Conservation (phyloP, 2,329 filamentous ascomycete genomes). For the Colletotrichum graminicola region DNA sequence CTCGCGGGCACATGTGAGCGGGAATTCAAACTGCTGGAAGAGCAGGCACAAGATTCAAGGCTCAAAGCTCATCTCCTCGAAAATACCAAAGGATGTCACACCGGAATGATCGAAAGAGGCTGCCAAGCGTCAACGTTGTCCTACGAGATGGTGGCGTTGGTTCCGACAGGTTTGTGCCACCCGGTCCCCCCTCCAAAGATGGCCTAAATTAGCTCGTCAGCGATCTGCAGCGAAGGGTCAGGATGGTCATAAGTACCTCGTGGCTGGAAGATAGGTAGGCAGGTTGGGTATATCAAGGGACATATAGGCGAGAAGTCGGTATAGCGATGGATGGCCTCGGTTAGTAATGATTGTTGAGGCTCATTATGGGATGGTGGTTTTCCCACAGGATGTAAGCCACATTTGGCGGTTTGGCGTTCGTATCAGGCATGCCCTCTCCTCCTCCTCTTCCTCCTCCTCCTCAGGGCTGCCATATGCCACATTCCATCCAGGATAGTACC, state of each 20-base stretch:
- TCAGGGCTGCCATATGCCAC: background rate
- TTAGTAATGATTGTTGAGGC: slow-evolving; percentile 28
- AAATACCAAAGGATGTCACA: slow-evolving; percentile 7
- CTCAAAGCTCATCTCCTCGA: slow-evolving; percentile 3
- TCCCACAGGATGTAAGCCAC: background rate
- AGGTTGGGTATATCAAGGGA: background rate
- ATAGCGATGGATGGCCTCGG: slow-evolving; percentile 18
- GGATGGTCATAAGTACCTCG: background rate
- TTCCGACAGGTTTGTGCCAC: slow-evolving; percentile 25
- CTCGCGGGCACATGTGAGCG: background rate
- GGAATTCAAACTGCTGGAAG: background rate
- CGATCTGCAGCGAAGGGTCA: slow-evolving; percentile 1
- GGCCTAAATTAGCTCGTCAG: slow-evolving; percentile 27
- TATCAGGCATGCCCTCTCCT: background rate
- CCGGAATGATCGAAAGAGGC: background rate
- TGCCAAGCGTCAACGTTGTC: slow-evolving; percentile 10
- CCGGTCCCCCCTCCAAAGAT: background rate
- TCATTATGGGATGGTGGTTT: background rate
- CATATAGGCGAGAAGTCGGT: background rate
- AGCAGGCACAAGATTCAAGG: slow-evolving; percentile 2
- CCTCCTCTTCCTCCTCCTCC: background rate
- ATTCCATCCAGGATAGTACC: background rate
- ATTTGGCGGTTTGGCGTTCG: slow-evolving; percentile 16
- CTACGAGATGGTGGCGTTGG: slow-evolving; percentile 7
- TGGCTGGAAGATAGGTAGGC: slow-evolving; percentile 1